phyloP scores from a whole-genome alignment of 108 stramenopile genomes.

The Skeletonema tropicum region DNA sequence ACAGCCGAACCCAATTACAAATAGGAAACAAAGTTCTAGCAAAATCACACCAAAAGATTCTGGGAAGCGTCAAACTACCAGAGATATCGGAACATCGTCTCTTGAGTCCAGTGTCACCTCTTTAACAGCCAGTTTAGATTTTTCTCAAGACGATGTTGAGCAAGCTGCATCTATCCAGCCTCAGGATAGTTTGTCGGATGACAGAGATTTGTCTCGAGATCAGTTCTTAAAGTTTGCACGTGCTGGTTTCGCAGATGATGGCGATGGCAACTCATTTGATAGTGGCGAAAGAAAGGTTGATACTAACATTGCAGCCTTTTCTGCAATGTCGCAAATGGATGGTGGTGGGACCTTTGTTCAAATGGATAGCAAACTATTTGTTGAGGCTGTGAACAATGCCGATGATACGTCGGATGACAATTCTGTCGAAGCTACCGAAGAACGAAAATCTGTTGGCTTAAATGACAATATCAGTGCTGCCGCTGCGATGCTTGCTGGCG shows the following conservation, averaged over 20 bases:
- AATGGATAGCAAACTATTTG: conserved; percentile 41
- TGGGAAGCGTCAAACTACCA: not conserved
- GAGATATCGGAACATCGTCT: not conserved
- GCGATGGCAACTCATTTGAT: not conserved
- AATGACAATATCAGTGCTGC: conserved; percentile 87
- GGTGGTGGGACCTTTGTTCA: conserved; percentile 22
- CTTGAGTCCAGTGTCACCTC: conserved; percentile 2
- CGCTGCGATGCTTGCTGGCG: conserved; percentile 70
- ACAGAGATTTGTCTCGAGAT: conserved; percentile 48
- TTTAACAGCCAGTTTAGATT: not conserved
- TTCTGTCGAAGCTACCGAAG: conserved; percentile 79
- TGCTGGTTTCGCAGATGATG: conserved; percentile 30
- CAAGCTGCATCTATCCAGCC: not conserved
- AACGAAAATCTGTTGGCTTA: conserved; percentile 80
- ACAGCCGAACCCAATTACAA: conserved; percentile 2
- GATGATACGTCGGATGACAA: conserved; percentile 56
- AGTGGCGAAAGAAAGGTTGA: not conserved
- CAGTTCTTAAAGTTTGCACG: conserved; percentile 67
- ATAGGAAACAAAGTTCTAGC: not conserved
- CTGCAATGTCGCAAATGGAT: conserved; percentile 9
- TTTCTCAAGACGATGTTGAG: not conserved
- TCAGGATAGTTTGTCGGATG: conserved; percentile 1
- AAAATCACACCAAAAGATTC: not conserved
- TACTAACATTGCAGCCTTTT: conserved; percentile 11
- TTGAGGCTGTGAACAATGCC: conserved; percentile 49